Conservation (phyloP, 2,329 filamentous ascomycete genomes). For the Diaporthe sp. region DNA sequence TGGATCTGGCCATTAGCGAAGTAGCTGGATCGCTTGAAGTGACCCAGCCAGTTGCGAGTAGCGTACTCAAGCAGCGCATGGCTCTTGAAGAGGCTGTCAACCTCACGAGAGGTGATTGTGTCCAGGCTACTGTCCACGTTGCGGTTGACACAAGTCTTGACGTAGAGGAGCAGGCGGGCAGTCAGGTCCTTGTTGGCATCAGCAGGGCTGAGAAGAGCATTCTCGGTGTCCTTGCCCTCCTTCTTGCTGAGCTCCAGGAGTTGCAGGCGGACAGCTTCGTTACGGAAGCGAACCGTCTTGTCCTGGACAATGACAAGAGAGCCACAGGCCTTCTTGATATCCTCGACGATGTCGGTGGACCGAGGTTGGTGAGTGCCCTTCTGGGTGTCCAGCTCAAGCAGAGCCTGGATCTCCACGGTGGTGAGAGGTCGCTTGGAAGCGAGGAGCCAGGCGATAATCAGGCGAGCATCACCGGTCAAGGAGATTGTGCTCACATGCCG, state of each 20-base stretch:
- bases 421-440: conserved; percentile 42
- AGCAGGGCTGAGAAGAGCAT: conserved; percentile 34
- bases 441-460: conserved; percentile 43
- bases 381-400: conserved; percentile 42
- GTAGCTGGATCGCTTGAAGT: conserved; percentile 41
- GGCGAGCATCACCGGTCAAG: conserved; percentile 39
- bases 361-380: conserved; percentile 41
- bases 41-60: conserved; percentile 41
- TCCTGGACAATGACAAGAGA: conserved; percentile 42
- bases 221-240: conserved; percentile 41
- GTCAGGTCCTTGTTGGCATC: conserved; percentile 43
- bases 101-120: conserved; percentile 36
- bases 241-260: conserved; percentile 43
- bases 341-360: conserved; percentile 42
- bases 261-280: conserved; percentile 42
- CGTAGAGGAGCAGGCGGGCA: conserved; percentile 40
- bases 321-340: conserved; percentile 42
- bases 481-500: conserved; percentile 36
- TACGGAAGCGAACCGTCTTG: conserved; percentile 43
- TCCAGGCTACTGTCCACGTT: conserved; percentile 42
- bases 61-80: conserved; percentile 41
- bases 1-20: conserved; percentile 39
- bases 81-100: conserved; percentile 39
- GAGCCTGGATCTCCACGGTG: conserved; percentile 41
- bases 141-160: conserved; percentile 41